Percentiles rank a stretch among this genome's conserved stretches.
These are phyloP conservation scores for Paramarasmius palmivorus DNA, from an alignment of 1,284 basidiomycete species.

Conservation along the genomic window DNA sequence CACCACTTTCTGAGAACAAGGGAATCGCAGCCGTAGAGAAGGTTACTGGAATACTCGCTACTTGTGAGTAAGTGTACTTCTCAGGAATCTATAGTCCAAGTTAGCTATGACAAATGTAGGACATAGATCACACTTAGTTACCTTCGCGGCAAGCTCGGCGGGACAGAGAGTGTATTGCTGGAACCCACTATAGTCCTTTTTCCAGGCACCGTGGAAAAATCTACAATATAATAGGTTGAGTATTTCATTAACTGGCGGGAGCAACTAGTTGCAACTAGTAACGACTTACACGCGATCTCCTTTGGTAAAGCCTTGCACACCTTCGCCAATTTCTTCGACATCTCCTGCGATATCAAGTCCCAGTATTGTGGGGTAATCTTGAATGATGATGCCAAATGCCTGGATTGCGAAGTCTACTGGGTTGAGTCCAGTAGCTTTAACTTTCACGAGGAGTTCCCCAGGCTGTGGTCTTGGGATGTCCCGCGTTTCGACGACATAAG, in stretches of 20 bases:
- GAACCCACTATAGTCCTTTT: too few relatives aligned
- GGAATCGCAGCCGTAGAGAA: background rate
- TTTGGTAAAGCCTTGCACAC: slow-evolving; percentile 47
- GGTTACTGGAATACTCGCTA: slow-evolving; percentile 3
- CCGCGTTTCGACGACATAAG: slow-evolving; percentile 5
- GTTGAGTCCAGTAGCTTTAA: slow-evolving; percentile 43
- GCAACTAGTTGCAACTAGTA: too few relatives aligned
- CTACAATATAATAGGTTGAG: too few relatives aligned
- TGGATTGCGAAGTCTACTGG: slow-evolving; percentile 48
- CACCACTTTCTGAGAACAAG: background rate
- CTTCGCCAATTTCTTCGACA: slow-evolving; percentile 52
- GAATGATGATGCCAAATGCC: slow-evolving; percentile 21
- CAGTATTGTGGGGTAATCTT: slow-evolving; percentile 39
- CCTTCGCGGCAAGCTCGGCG: too few relatives aligned
- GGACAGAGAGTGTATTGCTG: too few relatives aligned
- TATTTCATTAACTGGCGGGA: too few relatives aligned
- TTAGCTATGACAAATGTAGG: too few relatives aligned
- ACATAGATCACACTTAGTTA: too few relatives aligned
- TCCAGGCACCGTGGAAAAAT: too few relatives aligned
- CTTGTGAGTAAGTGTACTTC: slow-evolving; percentile 9
- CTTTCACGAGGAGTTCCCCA: slow-evolving; percentile 44
- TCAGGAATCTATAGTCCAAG: slow-evolving; percentile 9
- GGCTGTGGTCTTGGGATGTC: slow-evolving; percentile 35
- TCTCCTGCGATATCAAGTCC: slow-evolving; percentile 61
- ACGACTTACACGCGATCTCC: slow-evolving; percentile 62